These are phyloP conservation scores for Achaetomiella virescens DNA, from an alignment of 495 filamentous ascomycete species.

Conservation along the genomic window DNA sequence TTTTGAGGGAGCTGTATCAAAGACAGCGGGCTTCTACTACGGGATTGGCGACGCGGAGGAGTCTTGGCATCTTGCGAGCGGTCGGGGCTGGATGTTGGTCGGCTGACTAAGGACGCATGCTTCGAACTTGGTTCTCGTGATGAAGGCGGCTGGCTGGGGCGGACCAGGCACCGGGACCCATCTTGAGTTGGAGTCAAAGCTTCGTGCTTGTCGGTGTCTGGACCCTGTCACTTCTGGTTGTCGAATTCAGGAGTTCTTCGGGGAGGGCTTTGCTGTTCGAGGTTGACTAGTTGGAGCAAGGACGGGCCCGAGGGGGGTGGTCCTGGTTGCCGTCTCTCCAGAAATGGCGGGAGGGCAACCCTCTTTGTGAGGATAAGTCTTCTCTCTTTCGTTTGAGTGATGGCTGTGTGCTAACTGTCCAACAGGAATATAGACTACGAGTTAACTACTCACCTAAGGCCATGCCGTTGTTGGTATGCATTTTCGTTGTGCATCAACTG, in stretches of 20 bases:
- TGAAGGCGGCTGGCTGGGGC: slow-evolving; percentile 9
- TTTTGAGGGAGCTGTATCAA: slow-evolving; percentile 32
- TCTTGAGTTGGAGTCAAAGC: slow-evolving; percentile 94
- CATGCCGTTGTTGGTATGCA: too few relatives aligned
- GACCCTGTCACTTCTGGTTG: slow-evolving; percentile 18
- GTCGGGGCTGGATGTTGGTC: slow-evolving; percentile 5
- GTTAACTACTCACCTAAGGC: too few relatives aligned
- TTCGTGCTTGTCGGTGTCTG: slow-evolving; percentile 71
- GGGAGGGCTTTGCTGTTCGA: slow-evolving; percentile 23
- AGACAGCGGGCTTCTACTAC: slow-evolving; percentile 28
- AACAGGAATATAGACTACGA: slow-evolving; percentile 2
- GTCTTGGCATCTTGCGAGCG: slow-evolving; percentile 14
- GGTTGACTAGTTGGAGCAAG: slow-evolving; percentile 16
- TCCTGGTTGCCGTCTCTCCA: slow-evolving; percentile 39
- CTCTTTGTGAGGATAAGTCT: slow-evolving; percentile 59
- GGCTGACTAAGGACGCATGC: slow-evolving; percentile 18
- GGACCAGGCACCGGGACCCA: slow-evolving; percentile 61
- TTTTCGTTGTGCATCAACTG: too few relatives aligned
- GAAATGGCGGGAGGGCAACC: slow-evolving; percentile 45
- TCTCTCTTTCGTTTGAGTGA: not conserved
- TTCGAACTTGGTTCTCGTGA: slow-evolving; percentile 5
- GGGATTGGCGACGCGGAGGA: slow-evolving; percentile 9
- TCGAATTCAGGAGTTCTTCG: slow-evolving; percentile 15
- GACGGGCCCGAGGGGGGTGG: slow-evolving; percentile 39
- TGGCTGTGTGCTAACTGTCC: slow-evolving; percentile 20